Evolutionary conservation across 108 stramenopile species (phyloP).

Genomic region (Chaetoceros muelleri): DNA sequence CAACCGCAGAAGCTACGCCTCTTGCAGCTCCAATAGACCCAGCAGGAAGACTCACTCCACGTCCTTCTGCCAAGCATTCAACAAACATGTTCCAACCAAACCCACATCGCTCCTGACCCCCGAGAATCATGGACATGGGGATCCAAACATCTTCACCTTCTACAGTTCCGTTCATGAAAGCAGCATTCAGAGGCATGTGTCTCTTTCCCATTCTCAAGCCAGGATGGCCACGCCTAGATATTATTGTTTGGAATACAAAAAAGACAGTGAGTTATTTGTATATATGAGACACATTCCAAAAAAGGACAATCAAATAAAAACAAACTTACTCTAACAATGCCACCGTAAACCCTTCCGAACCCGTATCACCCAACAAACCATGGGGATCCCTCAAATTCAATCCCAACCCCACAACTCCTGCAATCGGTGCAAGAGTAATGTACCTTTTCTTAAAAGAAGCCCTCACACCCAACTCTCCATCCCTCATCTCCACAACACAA

Average conservation of each 20-base stretch:
- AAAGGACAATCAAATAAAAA: neutral
- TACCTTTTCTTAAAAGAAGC: slow-evolving; percentile 97
- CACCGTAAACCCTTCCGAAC: slow-evolving; percentile 91
- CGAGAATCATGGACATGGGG: slow-evolving; percentile 91
- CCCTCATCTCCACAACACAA: slow-evolving; percentile 76
- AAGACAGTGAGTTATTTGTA: slow-evolving; percentile 3
- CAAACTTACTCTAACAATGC: slow-evolving; percentile 83
- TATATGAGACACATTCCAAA: neutral
- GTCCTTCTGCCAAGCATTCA: slow-evolving; percentile 96
- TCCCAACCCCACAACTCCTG: slow-evolving; percentile 93
- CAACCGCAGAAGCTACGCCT: slow-evolving; percentile 76
- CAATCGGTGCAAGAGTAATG: slow-evolving; percentile 96
- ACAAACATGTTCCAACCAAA: slow-evolving; percentile 99
- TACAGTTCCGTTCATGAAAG: slow-evolving; percentile 99
- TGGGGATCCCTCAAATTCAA: slow-evolving; percentile 91
- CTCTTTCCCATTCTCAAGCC: slow-evolving; percentile 90
- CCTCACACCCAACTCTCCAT: slow-evolving; percentile 89
- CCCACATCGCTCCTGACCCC: slow-evolving; percentile 93
- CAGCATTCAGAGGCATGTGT: slow-evolving; percentile 84
- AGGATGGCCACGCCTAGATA: slow-evolving; percentile 72
- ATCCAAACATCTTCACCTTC: slow-evolving; percentile 97
- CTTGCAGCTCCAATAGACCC: slow-evolving; percentile 87
- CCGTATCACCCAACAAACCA: slow-evolving; percentile 80
- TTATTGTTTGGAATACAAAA: slow-evolving; percentile 1
- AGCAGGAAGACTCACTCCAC: slow-evolving; percentile 92